Percentiles rank a stretch among this genome's conserved stretches.
phyloP scores from a whole-genome alignment of 805 yeast species.

The Nakazawaea pomicola region DNA sequence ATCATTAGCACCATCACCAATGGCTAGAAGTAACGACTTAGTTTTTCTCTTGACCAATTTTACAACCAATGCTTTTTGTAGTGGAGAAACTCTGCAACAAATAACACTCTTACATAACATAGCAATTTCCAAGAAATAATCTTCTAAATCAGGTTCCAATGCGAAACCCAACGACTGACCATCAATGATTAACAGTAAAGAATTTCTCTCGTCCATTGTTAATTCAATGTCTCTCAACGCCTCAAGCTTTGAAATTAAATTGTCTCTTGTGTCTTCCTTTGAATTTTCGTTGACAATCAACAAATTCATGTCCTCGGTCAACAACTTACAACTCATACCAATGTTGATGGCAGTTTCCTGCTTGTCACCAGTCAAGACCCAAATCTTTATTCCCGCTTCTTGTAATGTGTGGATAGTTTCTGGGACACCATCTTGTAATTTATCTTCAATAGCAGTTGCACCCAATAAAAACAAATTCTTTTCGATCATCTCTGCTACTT shows the following conservation, averaged over 20 bases:
- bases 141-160: constrained; percentile 74
- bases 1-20: constrained; percentile 99
- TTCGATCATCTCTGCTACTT: constrained; percentile 87
- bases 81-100: constrained; percentile 96
- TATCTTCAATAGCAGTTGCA: constrained; percentile 98
- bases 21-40: constrained; percentile 75
- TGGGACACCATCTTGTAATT: constrained; percentile 96
- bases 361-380: constrained; percentile 98
- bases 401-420: constrained; percentile 94
- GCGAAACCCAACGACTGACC: constrained; percentile 90
- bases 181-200: constrained; percentile 88
- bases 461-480: constrained; percentile 76
- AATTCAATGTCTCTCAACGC: constrained; percentile 68
- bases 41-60: constrained; percentile 84
- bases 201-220: constrained; percentile 63
- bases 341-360: constrained; percentile 98
- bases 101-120: constrained; percentile 90
- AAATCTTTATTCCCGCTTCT: constrained; percentile 92
- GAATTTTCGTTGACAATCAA: constrained; percentile 84
- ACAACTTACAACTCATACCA: constrained; percentile 94
- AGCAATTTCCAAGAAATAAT: constrained; percentile 72
- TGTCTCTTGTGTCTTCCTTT: constrained; percentile 68
- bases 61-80: constrained; percentile 95
- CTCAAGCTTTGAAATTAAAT: constrained; percentile 66
- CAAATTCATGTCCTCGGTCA: constrained; percentile 94